A percentile compares a stretch with the other conserved stretches of the same genome.
Conservation (phyloP, 129 eudicot genomes). For the Flaveria robusta region DNA sequence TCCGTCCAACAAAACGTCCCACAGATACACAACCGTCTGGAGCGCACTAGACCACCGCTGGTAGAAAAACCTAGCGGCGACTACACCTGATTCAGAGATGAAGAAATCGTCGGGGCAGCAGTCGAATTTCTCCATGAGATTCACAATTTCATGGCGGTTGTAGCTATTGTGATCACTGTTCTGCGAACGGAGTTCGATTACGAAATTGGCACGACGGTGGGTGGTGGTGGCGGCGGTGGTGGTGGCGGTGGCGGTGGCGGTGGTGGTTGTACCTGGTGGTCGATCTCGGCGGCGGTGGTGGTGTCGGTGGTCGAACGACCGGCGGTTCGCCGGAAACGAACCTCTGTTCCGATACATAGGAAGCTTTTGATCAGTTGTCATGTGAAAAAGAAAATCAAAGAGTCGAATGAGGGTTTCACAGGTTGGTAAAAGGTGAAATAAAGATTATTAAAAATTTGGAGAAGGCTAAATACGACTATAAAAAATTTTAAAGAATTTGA, state of each 20-base stretch:
- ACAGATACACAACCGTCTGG: conserved; percentile 47
- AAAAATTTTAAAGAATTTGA: too few species aligned
- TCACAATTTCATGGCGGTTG: conserved; percentile 31
- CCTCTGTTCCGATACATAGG: not conserved
- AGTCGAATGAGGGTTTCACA: not conserved
- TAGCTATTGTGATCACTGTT: not conserved
- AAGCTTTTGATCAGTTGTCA: not conserved
- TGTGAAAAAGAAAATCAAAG: not conserved
- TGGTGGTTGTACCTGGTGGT: not conserved
- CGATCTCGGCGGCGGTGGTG: conserved; percentile 37
- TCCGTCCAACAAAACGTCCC: conserved; percentile 45
- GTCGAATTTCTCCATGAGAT: conserved; percentile 37
- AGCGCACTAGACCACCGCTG: conserved; percentile 60
- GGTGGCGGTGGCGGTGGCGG: not conserved
- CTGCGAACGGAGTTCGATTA: conserved; percentile 40
- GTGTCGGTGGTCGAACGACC: not conserved
- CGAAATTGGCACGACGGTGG: conserved; percentile 42
- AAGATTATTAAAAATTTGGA: not conserved
- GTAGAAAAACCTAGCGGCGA: conserved; percentile 42
- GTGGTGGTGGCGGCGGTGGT: conserved; percentile 30
- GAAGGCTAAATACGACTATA: too few species aligned
- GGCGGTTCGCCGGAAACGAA: not conserved
- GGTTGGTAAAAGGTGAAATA: not conserved
- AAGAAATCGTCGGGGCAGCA: conserved; percentile 32
- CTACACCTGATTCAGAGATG: conserved; percentile 5